A percentile compares a stretch with the other conserved stretches of the same genome.
phyloP scores from a whole-genome alignment of 805 yeast species.

The Kregervanrija fluxuum region DNA sequence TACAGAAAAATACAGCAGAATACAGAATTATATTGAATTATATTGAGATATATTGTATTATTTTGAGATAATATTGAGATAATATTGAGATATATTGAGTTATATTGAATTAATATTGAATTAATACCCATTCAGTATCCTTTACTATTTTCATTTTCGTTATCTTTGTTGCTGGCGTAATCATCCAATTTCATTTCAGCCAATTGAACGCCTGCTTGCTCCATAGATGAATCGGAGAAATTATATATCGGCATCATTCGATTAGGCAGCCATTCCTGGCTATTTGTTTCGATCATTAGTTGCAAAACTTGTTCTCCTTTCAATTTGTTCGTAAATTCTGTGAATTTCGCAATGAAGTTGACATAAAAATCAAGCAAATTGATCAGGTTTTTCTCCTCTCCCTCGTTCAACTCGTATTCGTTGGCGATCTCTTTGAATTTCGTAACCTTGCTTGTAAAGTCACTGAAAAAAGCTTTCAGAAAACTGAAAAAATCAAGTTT shows the following conservation, averaged over 20 bases:
- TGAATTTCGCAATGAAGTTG: constrained; percentile 9
- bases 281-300: constrained; percentile 8
- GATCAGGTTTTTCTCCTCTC: constrained; percentile 12
- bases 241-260: constrained; percentile 20
- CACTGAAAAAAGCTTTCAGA: constrained; percentile 9
- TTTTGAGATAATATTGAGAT: too few relatives aligned
- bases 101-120: too few relatives aligned
- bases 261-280: constrained; percentile 15
- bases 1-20: too few relatives aligned
- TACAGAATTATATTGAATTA: too few relatives aligned
- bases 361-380: constrained; percentile 14
- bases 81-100: too few relatives aligned
- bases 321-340: neutral
- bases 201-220: constrained; percentile 4
- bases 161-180: too few relatives aligned
- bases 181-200: constrained; percentile 2
- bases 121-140: too few relatives aligned
- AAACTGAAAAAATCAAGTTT: constrained; percentile 9
- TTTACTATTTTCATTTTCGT: too few relatives aligned
- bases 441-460: constrained; percentile 7
- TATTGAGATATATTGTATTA: too few relatives aligned
- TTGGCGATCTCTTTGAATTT: constrained; percentile 10
- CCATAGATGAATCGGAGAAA: constrained; percentile 9
- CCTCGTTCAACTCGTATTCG: constrained; percentile 15
- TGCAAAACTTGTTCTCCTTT: constrained; percentile 1